A percentile compares a stretch with the other conserved stretches of the same genome.
Evolutionary conservation across 768 basidiomycete species (phyloP).

Genomic region (Pleurotus giganteus): DNA sequence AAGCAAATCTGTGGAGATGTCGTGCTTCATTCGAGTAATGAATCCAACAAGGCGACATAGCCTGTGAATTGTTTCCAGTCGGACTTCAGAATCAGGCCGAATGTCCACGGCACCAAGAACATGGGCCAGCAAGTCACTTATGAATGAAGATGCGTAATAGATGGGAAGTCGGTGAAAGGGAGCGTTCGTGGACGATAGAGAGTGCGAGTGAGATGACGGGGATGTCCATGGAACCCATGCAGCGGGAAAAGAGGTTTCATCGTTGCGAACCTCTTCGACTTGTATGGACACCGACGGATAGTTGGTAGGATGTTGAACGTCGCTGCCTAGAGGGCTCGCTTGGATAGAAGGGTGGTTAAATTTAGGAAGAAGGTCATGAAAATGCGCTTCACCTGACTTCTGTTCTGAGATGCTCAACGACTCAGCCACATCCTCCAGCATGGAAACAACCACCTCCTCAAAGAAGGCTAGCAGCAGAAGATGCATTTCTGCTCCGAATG

Average conservation of each 20-base stretch:
- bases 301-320: constrained; percentile 22
- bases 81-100: constrained; percentile 21
- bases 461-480: constrained; percentile 66
- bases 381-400: neutral
- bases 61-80: constrained; percentile 39
- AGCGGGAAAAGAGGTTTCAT: constrained; percentile 1
- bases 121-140: constrained; percentile 60
- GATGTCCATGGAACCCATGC: constrained; percentile 29
- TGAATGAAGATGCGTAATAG: constrained; percentile 60
- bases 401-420: neutral
- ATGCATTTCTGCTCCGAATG: constrained; percentile 64
- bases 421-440: neutral
- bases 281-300: constrained; percentile 55
- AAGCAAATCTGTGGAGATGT: constrained; percentile 69
- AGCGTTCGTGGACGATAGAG: constrained; percentile 50
- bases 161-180: constrained; percentile 52
- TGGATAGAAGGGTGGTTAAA: neutral
- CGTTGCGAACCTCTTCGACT: constrained; percentile 48
- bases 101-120: constrained; percentile 58
- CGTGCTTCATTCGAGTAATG: constrained; percentile 57
- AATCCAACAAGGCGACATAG: constrained; percentile 53
- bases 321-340: neutral
- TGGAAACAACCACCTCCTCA: constrained; percentile 50
- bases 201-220: constrained; percentile 14
- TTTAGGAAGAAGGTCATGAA: neutral